Base-by-base conservation (phyloP, 164 flowering plant genomes). In the Magnolia kwangsiensis region DNA sequence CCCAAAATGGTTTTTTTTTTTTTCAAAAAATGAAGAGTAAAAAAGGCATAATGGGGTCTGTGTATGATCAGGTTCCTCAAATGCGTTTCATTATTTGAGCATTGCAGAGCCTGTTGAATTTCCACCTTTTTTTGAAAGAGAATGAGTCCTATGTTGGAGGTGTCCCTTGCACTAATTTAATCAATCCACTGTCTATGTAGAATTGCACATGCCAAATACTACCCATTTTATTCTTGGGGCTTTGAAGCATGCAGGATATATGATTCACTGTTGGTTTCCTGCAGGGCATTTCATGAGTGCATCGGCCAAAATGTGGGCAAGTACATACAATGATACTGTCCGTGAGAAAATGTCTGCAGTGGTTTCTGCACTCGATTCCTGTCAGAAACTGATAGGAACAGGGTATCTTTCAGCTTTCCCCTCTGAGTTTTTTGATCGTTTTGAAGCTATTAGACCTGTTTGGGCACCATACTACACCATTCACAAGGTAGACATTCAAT, bases 401-500 rank as follows among this genome's bases (percentile, higher is more conserved):
- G 99, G 99, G 10, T 96, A 96, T 79, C 92, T 96, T 49, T 93
- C 99, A 76, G 99, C 98, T 63, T 96, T 96, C 66, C 94, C 98
- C 2, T 67, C 91, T 63, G 96, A 93, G 79, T 21, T 51, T 0
- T 96, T 96, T 74, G 98, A 96, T 58, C 89, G 90, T 13, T 81
- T 94, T 80, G 99, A 96, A 86, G 93, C 97, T 74, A 55, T 93
- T 37, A 50, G 85, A 75, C 85, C 87, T 37, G 95, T 96, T 1
- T 92, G 97, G 99, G 99, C 99, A 72, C 98, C 99, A n/a, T 93
- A 93, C 75, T 96, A 94, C 82, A 92, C 99, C 58, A 92, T 96
- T 80, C 99, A 96, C 90, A 96, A 96, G 97, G 98, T 96, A 82
- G 8, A 50, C 14, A 37, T 21, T 74, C 63, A 75, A 29, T 4